Evolutionary conservation across 2,329 filamentous ascomycete genomes (phyloP), one percentile per base, ranked within the genome.

Genomic region (Gnomoniopsis sp.): DNA sequence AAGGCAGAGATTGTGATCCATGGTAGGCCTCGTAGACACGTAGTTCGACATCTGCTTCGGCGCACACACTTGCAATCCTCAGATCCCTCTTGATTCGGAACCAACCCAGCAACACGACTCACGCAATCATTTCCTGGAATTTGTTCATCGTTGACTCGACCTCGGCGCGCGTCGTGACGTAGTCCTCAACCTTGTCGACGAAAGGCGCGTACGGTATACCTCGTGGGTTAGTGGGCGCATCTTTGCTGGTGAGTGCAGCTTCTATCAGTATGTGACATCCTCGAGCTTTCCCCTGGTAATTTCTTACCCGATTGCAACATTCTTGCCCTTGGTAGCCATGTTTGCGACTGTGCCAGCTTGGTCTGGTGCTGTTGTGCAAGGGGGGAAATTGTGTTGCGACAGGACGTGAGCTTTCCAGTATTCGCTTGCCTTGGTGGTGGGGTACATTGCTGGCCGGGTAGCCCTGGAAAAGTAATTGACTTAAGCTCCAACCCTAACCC

Each of bases 51-150:
- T 41, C 36, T 41, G 36, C 41, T 30, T 10, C 36, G 23, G 34
- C 12, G 38, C 26, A 19, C 14, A 26, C 7, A n/a, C 19, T 21
- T 19, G 15, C 17, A 2, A 19, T 23, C 17, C 23, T 43, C 10
- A 12, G 11, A 14, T 26, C 52, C 11, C 6, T 6, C 11, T 33
- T 6, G 1, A 3, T 10, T 19, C 23, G 21, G 38, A 30, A n/a
- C n/a, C 6, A 8, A 44, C 30, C 33, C n/a, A 46, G 36, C 19
- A 30, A 49, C 51, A 17, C 22, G 49, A 77, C 83, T 74, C 81
- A 95, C 90, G 90, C 91, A 65, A 96, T 96, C 90, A 96, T 95
- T 79, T 96, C 91, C 71, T 93, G 90, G 72, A 96, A 96, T 72
- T 83, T 91, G 70, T 89, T 87, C 69, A 96, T 79, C 17, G 90